Evolutionary conservation across 495 filamentous ascomycete species (phyloP).

Genomic region (Aspergillus sclerotiicarbonarius): DNA sequence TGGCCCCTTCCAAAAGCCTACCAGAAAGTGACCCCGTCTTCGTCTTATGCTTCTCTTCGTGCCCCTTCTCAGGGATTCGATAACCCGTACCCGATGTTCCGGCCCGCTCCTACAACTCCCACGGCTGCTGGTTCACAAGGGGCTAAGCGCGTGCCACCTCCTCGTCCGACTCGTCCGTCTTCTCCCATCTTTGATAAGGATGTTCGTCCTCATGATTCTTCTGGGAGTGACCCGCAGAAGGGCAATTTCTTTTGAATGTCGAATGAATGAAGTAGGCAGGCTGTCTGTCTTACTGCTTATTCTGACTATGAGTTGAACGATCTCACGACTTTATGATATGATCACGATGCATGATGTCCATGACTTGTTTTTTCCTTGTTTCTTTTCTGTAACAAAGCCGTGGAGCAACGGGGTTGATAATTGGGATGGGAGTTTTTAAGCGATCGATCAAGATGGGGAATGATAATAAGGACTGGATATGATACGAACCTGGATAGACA

Average conservation of each 20-base stretch:
- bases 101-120: background rate
- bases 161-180: too few relatives aligned
- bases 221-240: too few relatives aligned
- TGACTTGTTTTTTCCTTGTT: conserved; percentile 1
- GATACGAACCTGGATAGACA: too few relatives aligned
- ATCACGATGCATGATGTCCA: background rate
- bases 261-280: too few relatives aligned
- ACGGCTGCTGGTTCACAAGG: too few relatives aligned
- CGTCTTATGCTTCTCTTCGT: background rate
- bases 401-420: background rate
- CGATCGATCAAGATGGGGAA: background rate
- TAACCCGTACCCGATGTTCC: background rate
- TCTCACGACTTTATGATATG: background rate
- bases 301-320: background rate
- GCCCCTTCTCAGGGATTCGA: background rate
- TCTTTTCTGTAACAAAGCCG: background rate
- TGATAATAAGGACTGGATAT: background rate
- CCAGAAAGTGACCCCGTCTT: background rate
- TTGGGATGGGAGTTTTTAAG: background rate
- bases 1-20: background rate
- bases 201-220: too few relatives aligned
- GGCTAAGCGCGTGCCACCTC: too few relatives aligned
- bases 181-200: too few relatives aligned
- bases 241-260: background rate
- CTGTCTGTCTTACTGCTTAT: too few relatives aligned